Evolutionary conservation across 1,284 basidiomycete species (phyloP).

Genomic region (Limonomyces culmigenus): DNA sequence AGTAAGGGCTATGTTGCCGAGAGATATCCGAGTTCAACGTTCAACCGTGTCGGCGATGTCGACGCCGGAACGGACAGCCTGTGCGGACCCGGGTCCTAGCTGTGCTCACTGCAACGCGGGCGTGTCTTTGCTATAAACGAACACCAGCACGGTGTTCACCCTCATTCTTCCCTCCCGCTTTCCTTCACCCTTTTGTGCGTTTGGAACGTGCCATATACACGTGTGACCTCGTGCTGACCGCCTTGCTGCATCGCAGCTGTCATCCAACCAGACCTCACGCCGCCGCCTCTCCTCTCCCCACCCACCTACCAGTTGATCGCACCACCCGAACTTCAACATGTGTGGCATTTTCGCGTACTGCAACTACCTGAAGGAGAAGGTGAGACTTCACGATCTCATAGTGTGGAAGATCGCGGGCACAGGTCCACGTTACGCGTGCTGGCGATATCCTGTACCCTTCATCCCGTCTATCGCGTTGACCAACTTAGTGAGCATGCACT

Average conservation of each 20-base stretch:
- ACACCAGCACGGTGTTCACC: no score
- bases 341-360: constrained; percentile 95
- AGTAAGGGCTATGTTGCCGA: no score
- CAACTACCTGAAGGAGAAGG: constrained; percentile 87
- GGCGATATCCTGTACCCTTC: not conserved
- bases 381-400: constrained; percentile 17
- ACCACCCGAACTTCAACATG: constrained; percentile 25
- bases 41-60: no score
- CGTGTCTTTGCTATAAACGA: no score
- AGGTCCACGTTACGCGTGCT: not conserved
- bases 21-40: no score
- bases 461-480: not conserved
- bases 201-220: no score
- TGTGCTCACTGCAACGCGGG: no score
- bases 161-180: no score
- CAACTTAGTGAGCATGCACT: not conserved
- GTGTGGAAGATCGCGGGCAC: constrained; percentile 1
- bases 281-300: not conserved
- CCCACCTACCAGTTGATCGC: not conserved
- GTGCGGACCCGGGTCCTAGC: no score
- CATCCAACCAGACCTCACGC: not conserved
- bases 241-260: not conserved
- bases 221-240: no score
- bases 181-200: no score
- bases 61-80: no score